Percentiles rank a stretch among this genome's conserved stretches.
phyloP scores from a whole-genome alignment of 495 filamentous ascomycete genomes.

The Penicillium angulare region DNA sequence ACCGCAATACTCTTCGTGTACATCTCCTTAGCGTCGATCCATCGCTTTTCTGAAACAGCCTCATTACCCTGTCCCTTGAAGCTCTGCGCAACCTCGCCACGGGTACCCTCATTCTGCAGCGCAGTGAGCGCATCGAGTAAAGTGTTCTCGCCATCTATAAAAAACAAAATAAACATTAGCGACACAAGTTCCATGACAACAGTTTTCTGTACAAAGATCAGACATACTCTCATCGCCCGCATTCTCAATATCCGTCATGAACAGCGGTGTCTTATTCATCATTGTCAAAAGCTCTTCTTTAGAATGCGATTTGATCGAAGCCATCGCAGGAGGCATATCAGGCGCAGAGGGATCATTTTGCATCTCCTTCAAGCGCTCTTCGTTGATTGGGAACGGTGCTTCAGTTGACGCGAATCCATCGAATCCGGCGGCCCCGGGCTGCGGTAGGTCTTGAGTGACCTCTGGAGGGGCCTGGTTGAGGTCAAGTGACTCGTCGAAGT shows the following conservation, averaged over 20 bases:
- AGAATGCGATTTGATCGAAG: slow-evolving; percentile 58
- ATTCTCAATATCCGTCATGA: slow-evolving; percentile 90
- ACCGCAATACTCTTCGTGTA: slow-evolving; percentile 80
- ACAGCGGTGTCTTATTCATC: slow-evolving; percentile 80
- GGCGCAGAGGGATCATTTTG: slow-evolving; percentile 32
- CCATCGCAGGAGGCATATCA: slow-evolving; percentile 58
- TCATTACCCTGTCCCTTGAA: slow-evolving; percentile 93
- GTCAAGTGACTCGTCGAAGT: slow-evolving; percentile 47
- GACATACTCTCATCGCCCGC: slow-evolving; percentile 53
- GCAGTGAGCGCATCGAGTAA: slow-evolving; percentile 84
- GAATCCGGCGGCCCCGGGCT: slow-evolving; percentile 23
- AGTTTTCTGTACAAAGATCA: slow-evolving; percentile 5
- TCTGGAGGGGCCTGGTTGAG: slow-evolving; percentile 28
- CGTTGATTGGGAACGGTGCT: slow-evolving; percentile 44
- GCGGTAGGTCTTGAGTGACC: slow-evolving; percentile 13
- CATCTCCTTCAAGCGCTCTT: slow-evolving; percentile 35
- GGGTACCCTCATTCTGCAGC: slow-evolving; percentile 87
- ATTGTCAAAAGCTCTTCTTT: slow-evolving; percentile 69
- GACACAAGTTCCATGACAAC: too few relatives aligned
- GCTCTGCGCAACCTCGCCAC: slow-evolving; percentile 70
- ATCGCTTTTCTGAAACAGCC: slow-evolving; percentile 67
- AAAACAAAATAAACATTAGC: neutral
- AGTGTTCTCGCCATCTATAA: slow-evolving; percentile 59
- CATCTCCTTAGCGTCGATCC: slow-evolving; percentile 84
- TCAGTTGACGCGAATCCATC: slow-evolving; percentile 34